phyloP scores from a whole-genome alignment of 1,139 yeast species.

The Sugiyamaella japonica region DNA sequence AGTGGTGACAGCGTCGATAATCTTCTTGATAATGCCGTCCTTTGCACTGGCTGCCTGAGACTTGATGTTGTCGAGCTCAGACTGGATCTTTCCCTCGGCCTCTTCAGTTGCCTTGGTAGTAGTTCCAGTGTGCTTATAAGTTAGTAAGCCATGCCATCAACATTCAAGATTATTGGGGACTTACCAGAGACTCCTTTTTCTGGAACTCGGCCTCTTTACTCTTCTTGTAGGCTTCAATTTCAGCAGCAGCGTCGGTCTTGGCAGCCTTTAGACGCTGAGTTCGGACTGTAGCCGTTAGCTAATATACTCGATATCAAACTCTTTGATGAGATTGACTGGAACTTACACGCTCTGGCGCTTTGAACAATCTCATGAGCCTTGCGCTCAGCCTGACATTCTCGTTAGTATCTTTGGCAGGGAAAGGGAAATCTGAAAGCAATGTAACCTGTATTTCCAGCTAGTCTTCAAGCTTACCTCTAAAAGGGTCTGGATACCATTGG shows the following conservation, averaged over 20 bases:
- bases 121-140: slow-evolving; percentile 54
- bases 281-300: slow-evolving; percentile 49
- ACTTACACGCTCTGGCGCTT: slow-evolving; percentile 75
- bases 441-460: too few relatives aligned
- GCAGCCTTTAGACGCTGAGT: slow-evolving; percentile 90
- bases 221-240: slow-evolving; percentile 81
- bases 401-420: not conserved
- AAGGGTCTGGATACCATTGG: slow-evolving; percentile 47
- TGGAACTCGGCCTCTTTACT: slow-evolving; percentile 83
- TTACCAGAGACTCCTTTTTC: slow-evolving; percentile 52
- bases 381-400: slow-evolving; percentile 67
- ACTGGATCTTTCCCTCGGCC: slow-evolving; percentile 54
- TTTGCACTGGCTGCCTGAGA: slow-evolving; percentile 64
- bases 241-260: slow-evolving; percentile 86
- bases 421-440: not conserved
- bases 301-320: not conserved
- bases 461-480: slow-evolving; percentile 42
- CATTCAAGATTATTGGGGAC: too few relatives aligned
- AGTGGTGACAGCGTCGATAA: slow-evolving; percentile 74
- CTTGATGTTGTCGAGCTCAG: slow-evolving; percentile 56
- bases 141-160: not conserved
- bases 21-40: slow-evolving; percentile 65
- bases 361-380: slow-evolving; percentile 95
- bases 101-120: slow-evolving; percentile 69
- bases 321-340: not conserved